Percentiles rank a stretch among this genome's conserved stretches.
Evolutionary conservation across 345 rosid species (phyloP).

Genomic region (Syzygium grande): DNA sequence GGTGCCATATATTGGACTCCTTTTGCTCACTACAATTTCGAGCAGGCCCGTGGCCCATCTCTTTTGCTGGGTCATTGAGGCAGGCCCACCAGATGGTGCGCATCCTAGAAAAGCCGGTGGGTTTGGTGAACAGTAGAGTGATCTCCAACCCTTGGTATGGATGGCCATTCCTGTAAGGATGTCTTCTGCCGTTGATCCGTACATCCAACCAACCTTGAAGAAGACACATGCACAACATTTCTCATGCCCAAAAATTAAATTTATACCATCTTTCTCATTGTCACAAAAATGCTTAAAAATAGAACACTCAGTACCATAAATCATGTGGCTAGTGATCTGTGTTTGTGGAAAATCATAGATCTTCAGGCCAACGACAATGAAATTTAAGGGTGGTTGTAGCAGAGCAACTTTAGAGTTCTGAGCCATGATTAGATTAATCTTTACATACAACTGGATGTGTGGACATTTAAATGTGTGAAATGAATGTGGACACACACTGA

Average conservation of each 20-base stretch:
- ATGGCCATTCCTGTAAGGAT: constrained; percentile 14
- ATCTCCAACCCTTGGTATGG: constrained; percentile 36
- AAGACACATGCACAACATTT: neutral
- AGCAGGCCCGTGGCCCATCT: constrained; percentile 62
- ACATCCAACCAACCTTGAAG: constrained; percentile 49
- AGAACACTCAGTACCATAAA: neutral
- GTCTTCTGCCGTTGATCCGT: constrained; percentile 59
- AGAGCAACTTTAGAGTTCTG: neutral
- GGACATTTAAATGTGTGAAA: neutral
- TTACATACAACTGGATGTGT: neutral
- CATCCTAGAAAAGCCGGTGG: constrained; percentile 59
- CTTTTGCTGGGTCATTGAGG: constrained; percentile 36
- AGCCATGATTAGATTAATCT: neutral
- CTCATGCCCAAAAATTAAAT: no score
- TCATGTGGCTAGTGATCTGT: neutral
- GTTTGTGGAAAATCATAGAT: neutral
- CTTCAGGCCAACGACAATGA: neutral
- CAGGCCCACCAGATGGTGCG: constrained; percentile 28
- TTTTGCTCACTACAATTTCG: constrained; percentile 32
- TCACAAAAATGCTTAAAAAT: neutral
- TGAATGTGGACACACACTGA: neutral
- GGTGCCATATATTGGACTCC: constrained; percentile 23
- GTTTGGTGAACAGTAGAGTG: constrained; percentile 10
- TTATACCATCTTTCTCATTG: neutral
- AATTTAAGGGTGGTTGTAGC: neutral